Conservation (phyloP, 2,329 filamentous ascomycete genomes). For the Chrysoporthe austroafricana region DNA sequence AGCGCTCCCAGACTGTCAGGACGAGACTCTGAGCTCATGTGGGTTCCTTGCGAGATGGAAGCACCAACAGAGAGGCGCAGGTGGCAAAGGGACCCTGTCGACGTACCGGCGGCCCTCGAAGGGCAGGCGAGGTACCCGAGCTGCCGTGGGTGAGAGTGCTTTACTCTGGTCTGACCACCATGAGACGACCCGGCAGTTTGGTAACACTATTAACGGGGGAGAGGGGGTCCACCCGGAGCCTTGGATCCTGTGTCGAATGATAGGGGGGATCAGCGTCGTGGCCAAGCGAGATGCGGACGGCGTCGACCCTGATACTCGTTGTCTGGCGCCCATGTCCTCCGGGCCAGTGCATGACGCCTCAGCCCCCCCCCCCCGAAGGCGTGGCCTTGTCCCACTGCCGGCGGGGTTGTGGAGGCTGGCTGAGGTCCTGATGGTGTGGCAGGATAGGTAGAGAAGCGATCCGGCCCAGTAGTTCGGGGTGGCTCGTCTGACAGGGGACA, state of each 20-base stretch:
- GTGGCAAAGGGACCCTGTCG: constrained; percentile 1
- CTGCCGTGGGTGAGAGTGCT: no score
- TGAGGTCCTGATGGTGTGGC: not conserved
- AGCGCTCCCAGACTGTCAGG: not conserved
- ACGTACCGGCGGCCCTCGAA: not conserved
- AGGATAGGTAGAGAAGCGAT: not conserved
- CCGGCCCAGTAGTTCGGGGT: constrained; percentile 7
- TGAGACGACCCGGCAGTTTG: constrained; percentile 6
- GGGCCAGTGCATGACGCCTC: not conserved
- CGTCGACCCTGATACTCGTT: not conserved
- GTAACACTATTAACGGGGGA: not conserved
- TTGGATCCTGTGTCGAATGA: constrained; percentile 1
- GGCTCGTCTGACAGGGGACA: not conserved
- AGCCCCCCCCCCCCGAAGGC: not conserved
- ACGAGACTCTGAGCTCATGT: not conserved
- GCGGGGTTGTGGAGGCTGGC: not conserved
- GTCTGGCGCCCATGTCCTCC: not conserved
- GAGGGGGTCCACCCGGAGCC: not conserved
- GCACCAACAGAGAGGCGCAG: not conserved
- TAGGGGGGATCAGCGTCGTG: not conserved
- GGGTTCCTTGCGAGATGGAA: not conserved
- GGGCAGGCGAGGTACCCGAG: not conserved
- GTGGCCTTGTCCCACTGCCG: not conserved
- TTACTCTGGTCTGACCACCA: not conserved
- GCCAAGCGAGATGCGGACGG: not conserved